Evolutionary conservation across 768 basidiomycete species (phyloP), one percentile per base, ranked within the genome.

Genomic region (Boletellus ananas): DNA sequence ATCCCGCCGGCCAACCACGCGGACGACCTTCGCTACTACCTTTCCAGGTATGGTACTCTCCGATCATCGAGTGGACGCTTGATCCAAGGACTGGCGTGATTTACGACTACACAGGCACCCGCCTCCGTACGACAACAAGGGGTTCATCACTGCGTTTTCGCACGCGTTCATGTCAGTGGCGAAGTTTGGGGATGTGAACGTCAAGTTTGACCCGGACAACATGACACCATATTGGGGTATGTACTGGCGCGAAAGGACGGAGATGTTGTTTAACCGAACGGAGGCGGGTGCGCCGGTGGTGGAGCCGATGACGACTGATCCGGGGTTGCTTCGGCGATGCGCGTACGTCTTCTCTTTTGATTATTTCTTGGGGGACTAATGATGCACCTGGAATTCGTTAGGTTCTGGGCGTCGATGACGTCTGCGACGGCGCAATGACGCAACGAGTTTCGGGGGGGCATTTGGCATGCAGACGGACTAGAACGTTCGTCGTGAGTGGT

Each of bases 11-110:
- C 49, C 2, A 14, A 40, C 12, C 67, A 68, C 43, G 73, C 63
- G 33, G 34, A 59, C 4, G 76, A 77, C 45, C 34, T 67, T 3
- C 31, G 45, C 2, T 77, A 73, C 54, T 78, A 77, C 48, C 78
- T 76, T 50, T 57, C 70, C 3, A 63, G 58, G 56, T 58, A 37
- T 1, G 45, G 10, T 4, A 6, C 0, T 11, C 35, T 10, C 35
- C 29, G 9, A 12, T 2, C 21, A 11, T 23, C 21, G 10, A 29
- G 10, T 9, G 4, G 29, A 29, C 3, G 9, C 8, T 29, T 29
- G 29, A 29, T 9, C 29, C 3, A 10, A 1, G 29, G 27, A 8
- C 29, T 9, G 11, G 10, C 29, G 7, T 29, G 29, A 29, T 7
- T 29, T 9, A 29, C 7, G 9, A 29, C 29, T 6, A 29, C 29